These are phyloP conservation scores for Oryza coarctata DNA, from an alignment of 176 grass and related monocot species.

Conservation along the genomic window DNA sequence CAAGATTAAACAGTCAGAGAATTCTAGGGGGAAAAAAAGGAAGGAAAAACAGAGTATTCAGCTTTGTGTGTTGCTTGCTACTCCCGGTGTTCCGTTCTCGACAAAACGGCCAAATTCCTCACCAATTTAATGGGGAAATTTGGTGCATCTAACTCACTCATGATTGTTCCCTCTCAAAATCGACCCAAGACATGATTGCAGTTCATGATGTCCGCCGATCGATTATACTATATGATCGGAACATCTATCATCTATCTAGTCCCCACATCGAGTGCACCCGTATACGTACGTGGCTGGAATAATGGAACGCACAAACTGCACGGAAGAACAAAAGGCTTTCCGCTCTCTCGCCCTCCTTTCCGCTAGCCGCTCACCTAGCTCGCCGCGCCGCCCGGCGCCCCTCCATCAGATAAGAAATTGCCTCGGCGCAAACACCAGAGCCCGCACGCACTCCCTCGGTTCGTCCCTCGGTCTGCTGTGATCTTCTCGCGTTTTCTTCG, in stretches of 20 bases:
- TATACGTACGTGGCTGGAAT: slow-evolving; percentile 10
- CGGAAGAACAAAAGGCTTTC: neutral
- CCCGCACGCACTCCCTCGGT: neutral
- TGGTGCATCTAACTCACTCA: neutral
- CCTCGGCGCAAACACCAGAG: neutral
- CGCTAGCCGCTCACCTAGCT: neutral
- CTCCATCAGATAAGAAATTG: too few relatives aligned
- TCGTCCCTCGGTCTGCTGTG: neutral
- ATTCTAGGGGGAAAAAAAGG: too few relatives aligned
- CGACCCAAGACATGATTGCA: neutral
- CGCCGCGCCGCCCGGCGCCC: too few relatives aligned
- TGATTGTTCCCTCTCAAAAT: neutral
- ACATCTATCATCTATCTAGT: neutral
- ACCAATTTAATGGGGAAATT: neutral
- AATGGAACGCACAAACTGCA: slow-evolving; percentile 1
- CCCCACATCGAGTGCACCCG: neutral
- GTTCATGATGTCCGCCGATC: neutral
- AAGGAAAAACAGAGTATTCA: too few relatives aligned
- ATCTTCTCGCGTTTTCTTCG: too few relatives aligned
- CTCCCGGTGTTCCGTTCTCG: neutral
- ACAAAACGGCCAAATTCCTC: neutral
- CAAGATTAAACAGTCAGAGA: neutral
- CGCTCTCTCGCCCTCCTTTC: neutral
- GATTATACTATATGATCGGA: neutral
- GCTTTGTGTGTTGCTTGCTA: neutral